Base-by-base conservation (phyloP, 805 yeast species). In the Isabelozyma pseudorhagii region DNA sequence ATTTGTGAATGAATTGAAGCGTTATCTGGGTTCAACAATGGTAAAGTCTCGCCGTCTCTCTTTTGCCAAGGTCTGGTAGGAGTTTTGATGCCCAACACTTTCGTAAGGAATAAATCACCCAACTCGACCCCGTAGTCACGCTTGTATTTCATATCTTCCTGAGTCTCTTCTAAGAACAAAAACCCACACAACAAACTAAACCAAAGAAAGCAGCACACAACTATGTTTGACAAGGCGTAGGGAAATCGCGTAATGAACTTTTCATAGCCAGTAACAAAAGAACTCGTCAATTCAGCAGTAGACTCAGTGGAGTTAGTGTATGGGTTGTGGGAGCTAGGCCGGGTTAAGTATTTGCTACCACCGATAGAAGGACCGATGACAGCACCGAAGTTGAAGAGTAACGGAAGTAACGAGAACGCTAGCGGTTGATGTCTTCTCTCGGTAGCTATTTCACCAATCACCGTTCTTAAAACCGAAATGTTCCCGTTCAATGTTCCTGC, bases 141-240 rank as follows among this genome's bases (percentile, higher is more conserved):
- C 27, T 55, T 53, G n/a, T 57, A 50, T 46, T 57, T 59, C 27
- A 42, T 54, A 10, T 52, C 54, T 25, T 55, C 55, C 46, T 70
- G 70, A 6, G 77, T 67, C 49, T 72, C 77, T 50, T 72, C 75
- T 25, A 72, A 53, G 50, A 72, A 72, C 18, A 72, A 56, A 21
- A 67, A 59, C 11, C 73, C 75, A 13, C 56, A 46, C n/a, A 60
- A 3, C 3, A 67, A 54, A 31, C 72, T 63, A 14, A 58, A 31
- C 50, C 61, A 46, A 28, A 70, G 55, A 28, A 68, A 58, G 2
- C 45, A 11, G 3, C 70, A 61, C 25, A 72, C 75, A 6, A 64
- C 70, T 2, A 72, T 53, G 50, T 71, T 72, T 13, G 75, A 67
- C 39, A 71, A 57, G 0, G 77, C 76, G 46, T 72, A 72, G 4